phyloP scores from a whole-genome alignment of 2,329 filamentous ascomycete species.

The Aureobasidium sp. region DNA sequence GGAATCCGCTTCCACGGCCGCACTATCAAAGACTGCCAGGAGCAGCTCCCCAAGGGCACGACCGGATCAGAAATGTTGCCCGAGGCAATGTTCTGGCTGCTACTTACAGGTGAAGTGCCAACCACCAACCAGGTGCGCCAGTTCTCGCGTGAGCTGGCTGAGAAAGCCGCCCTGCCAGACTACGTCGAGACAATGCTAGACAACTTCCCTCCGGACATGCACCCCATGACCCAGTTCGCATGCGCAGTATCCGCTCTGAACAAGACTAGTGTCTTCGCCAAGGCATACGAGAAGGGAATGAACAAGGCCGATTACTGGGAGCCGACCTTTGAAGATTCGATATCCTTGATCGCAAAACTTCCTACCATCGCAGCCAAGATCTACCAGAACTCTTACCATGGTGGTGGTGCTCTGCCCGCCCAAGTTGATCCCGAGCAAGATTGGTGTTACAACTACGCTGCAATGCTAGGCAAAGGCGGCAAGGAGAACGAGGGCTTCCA shows the following conservation, averaged over 20 bases:
- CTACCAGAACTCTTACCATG: slow-evolving; percentile 80
- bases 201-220: slow-evolving; percentile 77
- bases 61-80: slow-evolving; percentile 94
- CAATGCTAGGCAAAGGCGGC: slow-evolving; percentile 85
- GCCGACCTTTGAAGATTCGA: slow-evolving; percentile 90
- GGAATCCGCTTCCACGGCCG: slow-evolving; percentile 97
- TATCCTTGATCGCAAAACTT: slow-evolving; percentile 88
- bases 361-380: slow-evolving; percentile 96
- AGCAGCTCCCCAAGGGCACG: slow-evolving; percentile 78
- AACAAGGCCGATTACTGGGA: slow-evolving; percentile 99
- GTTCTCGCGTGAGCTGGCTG: slow-evolving; percentile 78
- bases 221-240: slow-evolving; percentile 97
- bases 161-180: slow-evolving; percentile 70
- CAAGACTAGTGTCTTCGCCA: slow-evolving; percentile 87
- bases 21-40: slow-evolving; percentile 97
- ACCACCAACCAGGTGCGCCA: slow-evolving; percentile 70
- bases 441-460: slow-evolving; percentile 98
- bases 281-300: slow-evolving; percentile 81
- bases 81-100: slow-evolving; percentile 98
- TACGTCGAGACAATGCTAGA: slow-evolving; percentile 86
- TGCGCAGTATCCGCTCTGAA: slow-evolving; percentile 94
- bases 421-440: slow-evolving; percentile 77
- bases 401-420: slow-evolving; percentile 64
- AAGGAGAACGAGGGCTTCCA: slow-evolving; percentile 89
- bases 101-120: slow-evolving; percentile 87